A percentile compares a stretch with the other conserved stretches of the same genome.
Conservation (phyloP, 1,139 yeast species). For the Pichia sp. region DNA sequence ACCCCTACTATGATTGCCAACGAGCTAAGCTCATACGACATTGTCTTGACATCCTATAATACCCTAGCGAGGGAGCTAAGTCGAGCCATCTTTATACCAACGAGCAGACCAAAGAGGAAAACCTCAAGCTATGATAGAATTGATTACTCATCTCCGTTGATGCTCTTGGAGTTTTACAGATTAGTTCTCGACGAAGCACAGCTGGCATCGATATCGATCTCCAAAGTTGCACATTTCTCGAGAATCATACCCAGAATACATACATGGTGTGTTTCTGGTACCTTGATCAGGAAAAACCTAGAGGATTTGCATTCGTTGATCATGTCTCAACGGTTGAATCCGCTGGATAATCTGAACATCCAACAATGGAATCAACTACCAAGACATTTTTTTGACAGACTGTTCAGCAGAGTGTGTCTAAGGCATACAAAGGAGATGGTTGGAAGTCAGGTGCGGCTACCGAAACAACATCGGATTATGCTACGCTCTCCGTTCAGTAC, state of each 20-base stretch:
- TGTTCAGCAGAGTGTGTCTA: slow-evolving; percentile 46
- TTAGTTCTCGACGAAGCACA: slow-evolving; percentile 91
- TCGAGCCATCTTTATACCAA: slow-evolving; percentile 68
- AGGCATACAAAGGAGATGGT: slow-evolving; percentile 87
- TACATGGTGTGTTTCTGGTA: slow-evolving; percentile 97
- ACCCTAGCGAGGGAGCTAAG: slow-evolving; percentile 73
- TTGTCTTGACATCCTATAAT: slow-evolving; percentile 77
- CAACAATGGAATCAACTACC: slow-evolving; percentile 29
- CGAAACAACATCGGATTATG: slow-evolving; percentile 68
- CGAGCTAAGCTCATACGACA: slow-evolving; percentile 43
- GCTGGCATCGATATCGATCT: slow-evolving; percentile 72
- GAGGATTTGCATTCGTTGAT: slow-evolving; percentile 68
- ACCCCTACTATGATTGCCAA: slow-evolving; percentile 41
- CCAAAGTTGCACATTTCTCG: slow-evolving; percentile 78
- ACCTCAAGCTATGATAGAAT: slow-evolving; percentile 31
- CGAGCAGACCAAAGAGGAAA: slow-evolving; percentile 49
- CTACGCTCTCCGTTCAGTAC: slow-evolving; percentile 72
- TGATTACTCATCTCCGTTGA: slow-evolving; percentile 76
- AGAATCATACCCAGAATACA: slow-evolving; percentile 76
- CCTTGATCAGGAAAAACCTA: slow-evolving; percentile 70
- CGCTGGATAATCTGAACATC: slow-evolving; percentile 43
- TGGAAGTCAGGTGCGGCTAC: slow-evolving; percentile 66
- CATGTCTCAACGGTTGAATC: slow-evolving; percentile 60
- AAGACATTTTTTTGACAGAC: slow-evolving; percentile 27
- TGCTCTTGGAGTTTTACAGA: slow-evolving; percentile 84